Evolutionary conservation across 164 flowering plant species (phyloP), one percentile per base, ranked within the genome.

Genomic region (Cinnamomum micranthum): DNA sequence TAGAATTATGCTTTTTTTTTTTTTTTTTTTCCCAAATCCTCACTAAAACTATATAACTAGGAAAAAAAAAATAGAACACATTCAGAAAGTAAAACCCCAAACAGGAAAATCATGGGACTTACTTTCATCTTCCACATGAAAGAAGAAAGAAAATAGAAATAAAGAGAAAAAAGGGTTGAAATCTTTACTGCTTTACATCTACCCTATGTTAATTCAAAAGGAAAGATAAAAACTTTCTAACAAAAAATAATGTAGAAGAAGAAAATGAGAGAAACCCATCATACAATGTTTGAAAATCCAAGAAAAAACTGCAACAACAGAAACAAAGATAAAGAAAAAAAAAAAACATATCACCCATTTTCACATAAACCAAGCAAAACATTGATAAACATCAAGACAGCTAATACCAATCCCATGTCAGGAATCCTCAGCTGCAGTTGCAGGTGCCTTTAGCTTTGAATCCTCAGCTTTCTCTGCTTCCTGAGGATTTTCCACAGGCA

Each of bases 401-500:
- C 17, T 15, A 55, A 41, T 41, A 41, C 12, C 62, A 20, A 65
- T 22, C 68, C 22, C 73, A 52, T 50, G 28, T 79, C 76, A 82
- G 72, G 80, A 75, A 23, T 58, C 77, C 35, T 31, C 35, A 4
- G 35, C 35, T 25, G 70, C 51, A 27, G 81, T 28, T 27, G 62
- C n/a, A 69, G 63, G 23, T 50, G 73, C 75, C 19, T 76, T 47
- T 28, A 66, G 74, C 31, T 68, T 65, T 20, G 73, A 11, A 23
- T 78, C 78, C 20, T 55, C 11, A 41, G 60, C n/a, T 79, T 79
- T 25, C 76, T 60, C 24, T 71, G 77, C 75, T 74, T 75, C 12
- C 35, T 77, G 77, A 6, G 75, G 66, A 15, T 41, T 73, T 23
- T 82, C 85, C 14, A 70, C 70, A 0, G 85, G 81, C 22, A 25